Evolutionary conservation across 1,139 yeast genomes (phyloP), one percentile per base, ranked within the genome.

Genomic region (Debaryomycetaceae sp.): DNA sequence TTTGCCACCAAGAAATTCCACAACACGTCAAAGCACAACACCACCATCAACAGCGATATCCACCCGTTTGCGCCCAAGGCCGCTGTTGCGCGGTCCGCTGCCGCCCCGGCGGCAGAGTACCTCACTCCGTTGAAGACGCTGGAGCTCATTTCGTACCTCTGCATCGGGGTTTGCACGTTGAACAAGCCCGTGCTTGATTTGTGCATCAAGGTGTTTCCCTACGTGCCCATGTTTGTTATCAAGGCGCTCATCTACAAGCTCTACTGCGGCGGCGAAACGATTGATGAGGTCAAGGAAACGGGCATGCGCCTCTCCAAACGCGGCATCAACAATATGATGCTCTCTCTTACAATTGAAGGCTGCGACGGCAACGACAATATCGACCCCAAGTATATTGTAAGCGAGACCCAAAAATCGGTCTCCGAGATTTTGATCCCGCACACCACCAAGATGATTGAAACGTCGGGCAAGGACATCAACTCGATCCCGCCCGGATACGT

Each of bases 281-380:
- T 80, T 36, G 59, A 58, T 8, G 83, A 88, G 42, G 93, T 88
- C 15, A 66, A 74, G 35, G 55, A 65, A 32, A 82, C 95, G 4
- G 95, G 95, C 34, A 62, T 66, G 32, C 65, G 76, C 39, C 67
- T 91, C 42, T 65, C 75, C 35, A 56, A 70, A 35, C 70, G 95
- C 40, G 95, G 95, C 10, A 83, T 88, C 50, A 77, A 84, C 45
- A 89, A 89, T 63, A 85, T 88, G 94, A 88, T 91, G 95, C 68
- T 89, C 24, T 81, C 93, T 3, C 77, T 88, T 56, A 86, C 96
- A 13, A 88, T 88, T 34, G 98, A 91, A 59, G 95, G 93, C 34
- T 81, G 96, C 37, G 86, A 85, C 44, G 95, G 95, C 20, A 70
- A 68, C 38, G 66, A 57, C 32, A 70, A 75, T 41, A 71, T 83